Evolutionary conservation across 2,329 filamentous ascomycete species (phyloP), one percentile per base, ranked within the genome.

Genomic region (Aaosphaeria pasadenensis): DNA sequence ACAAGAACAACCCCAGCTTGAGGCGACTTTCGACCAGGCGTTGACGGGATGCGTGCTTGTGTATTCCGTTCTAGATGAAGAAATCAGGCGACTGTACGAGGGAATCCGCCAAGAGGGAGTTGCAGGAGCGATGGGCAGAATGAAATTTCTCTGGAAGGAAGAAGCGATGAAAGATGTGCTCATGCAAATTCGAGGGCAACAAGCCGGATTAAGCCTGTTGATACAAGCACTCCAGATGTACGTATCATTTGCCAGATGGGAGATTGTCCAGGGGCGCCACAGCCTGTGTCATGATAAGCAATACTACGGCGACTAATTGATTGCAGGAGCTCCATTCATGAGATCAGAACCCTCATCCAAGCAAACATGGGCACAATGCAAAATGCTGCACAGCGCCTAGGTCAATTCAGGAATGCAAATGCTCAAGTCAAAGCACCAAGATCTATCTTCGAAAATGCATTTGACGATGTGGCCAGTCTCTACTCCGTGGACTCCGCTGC

Each of bases 21-120:
- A 41, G 11, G 48, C 39, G 4, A 51, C 55, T 3, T 59, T 59
- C 31, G 57, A 60, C 42, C 57, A 48, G 7, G 53, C 57, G 5
- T 45, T 59, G 36, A 59, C 55, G 6, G 56, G 56, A 30, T 59
- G 57, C 47, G 46, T 50, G 13, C 36, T 60, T 4, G 49, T 57
- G 3, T 59, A 52, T 39, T 49, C 52, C 5, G 52, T 54, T 17
- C 42, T 60, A 3, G 53, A 57, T n/a, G 54, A 59, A n/a, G 57
- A 58, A 30, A 48, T 60, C 43, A 11, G 17, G 9, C 9, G 11
- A 30, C 49, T 43, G 29, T 33, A 33, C 28, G 29, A 11, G 13
- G 41, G 29, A 28, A 43, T 43, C 33, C 24, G 29, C 7, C 7
- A 43, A 24, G 31, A 35, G 11, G 46, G 41, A 6, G 28, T 40